Evolutionary conservation across 495 filamentous ascomycete genomes (phyloP).

Genomic region (Eremomyces bilateralis): DNA sequence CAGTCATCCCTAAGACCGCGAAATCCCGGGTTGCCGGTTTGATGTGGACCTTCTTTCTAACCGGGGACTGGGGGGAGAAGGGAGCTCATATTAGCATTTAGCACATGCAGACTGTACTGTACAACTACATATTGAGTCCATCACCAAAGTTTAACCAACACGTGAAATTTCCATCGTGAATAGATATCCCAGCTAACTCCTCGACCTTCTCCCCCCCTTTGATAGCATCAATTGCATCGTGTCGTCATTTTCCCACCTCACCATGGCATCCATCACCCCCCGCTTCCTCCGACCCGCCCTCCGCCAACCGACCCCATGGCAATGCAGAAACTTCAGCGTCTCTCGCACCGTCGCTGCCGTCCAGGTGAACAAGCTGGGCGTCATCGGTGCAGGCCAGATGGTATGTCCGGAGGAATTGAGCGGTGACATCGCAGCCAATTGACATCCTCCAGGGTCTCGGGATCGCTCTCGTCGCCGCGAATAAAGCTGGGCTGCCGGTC

Average conservation of each 20-base stretch:
- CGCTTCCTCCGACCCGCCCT: constrained; percentile 7
- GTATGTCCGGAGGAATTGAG: constrained; percentile 6
- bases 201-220: too few species aligned
- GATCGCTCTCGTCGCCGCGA: constrained; percentile 85
- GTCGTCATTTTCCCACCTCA: background rate
- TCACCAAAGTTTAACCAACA: too few species aligned
- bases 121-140: too few species aligned
- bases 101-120: too few species aligned
- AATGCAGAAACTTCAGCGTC: constrained; percentile 31
- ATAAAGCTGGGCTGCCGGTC: constrained; percentile 65
- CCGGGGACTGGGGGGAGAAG: too few species aligned
- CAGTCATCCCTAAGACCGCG: too few species aligned
- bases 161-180: too few species aligned
- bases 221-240: too few species aligned
- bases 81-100: too few species aligned
- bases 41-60: too few species aligned
- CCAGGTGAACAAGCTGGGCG: constrained; percentile 74
- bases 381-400: constrained; percentile 91
- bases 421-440: constrained; percentile 7
- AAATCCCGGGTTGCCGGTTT: too few species aligned
- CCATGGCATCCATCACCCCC: too few species aligned
- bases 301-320: constrained; percentile 5
- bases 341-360: constrained; percentile 28
- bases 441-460: constrained; percentile 53
- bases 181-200: constrained; percentile 11